Conservation (phyloP, 169 alveolate genomes). For the Plasmodium inui region DNA sequence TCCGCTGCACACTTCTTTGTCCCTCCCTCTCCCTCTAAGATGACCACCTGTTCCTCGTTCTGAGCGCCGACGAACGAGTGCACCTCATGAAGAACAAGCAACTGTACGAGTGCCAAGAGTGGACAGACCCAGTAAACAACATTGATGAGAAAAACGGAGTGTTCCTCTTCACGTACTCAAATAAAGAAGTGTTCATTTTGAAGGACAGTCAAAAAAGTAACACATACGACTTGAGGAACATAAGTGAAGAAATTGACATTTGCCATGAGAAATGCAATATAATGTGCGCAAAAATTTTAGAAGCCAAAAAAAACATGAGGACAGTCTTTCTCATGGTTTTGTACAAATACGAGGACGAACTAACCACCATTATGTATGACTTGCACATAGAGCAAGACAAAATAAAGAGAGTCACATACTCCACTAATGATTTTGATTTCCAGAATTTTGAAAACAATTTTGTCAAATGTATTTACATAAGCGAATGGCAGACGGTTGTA, state of each 20-base stretch:
- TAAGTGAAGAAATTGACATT: conserved; percentile 46
- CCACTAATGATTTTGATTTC: conserved; percentile 71
- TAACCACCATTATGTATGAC: conserved; percentile 70
- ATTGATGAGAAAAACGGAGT: conserved; percentile 64
- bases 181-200: conserved; percentile 50
- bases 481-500: conserved; percentile 54
- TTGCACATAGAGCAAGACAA: conserved; percentile 37
- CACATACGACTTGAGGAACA: conserved; percentile 9
- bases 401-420: conserved; percentile 61
- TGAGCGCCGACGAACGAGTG: conserved; percentile 31
- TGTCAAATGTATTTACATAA: conserved; percentile 42
- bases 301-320: conserved; percentile 8
- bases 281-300: conserved; percentile 68
- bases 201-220: conserved; percentile 15
- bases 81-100: conserved; percentile 5
- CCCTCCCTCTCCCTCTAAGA: background rate
- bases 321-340: conserved; percentile 60
- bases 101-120: conserved; percentile 30
- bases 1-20: background rate
- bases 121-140: conserved; percentile 4
- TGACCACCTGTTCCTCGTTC: conserved; percentile 1
- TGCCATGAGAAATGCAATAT: conserved; percentile 34
- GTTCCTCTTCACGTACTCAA: conserved; percentile 34
- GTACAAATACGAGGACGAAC: conserved; percentile 18
- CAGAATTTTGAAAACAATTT: conserved; percentile 25